A percentile compares a stretch with the other conserved stretches of the same genome.
Evolutionary conservation across 805 yeast genomes (phyloP).

Genomic region (Metschnikowia lunata): DNA sequence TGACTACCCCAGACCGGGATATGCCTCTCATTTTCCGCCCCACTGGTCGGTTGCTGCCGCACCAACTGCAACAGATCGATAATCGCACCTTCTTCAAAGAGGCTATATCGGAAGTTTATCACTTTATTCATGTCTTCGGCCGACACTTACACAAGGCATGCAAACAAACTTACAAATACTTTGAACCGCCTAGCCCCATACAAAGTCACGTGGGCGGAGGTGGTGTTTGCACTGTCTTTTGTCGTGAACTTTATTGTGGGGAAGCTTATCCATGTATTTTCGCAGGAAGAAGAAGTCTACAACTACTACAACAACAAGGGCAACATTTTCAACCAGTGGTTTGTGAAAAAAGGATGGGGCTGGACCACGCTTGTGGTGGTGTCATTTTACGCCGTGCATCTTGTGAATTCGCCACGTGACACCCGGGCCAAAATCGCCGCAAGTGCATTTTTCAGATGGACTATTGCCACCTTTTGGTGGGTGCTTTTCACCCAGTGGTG

Average conservation of each 20-base stretch:
- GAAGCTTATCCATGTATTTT: conserved; percentile 42
- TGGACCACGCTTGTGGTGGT: conserved; percentile 58
- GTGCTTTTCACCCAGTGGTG: conserved; percentile 80
- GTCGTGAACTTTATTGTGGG: conserved; percentile 45
- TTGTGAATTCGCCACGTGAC: not conserved
- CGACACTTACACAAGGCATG: not conserved
- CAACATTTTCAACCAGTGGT: conserved; percentile 63
- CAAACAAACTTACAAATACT: not conserved
- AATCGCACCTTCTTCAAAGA: not conserved
- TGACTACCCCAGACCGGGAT: too few species aligned
- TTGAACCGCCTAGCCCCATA: not conserved
- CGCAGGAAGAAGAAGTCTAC: conserved; percentile 44
- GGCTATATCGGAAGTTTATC: not conserved
- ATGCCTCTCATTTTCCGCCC: too few species aligned
- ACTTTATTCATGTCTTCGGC: conserved; percentile 3
- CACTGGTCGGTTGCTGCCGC: too few species aligned
- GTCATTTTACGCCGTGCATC: conserved; percentile 23
- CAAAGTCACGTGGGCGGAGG: conserved; percentile 21
- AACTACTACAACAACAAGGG: conserved; percentile 56
- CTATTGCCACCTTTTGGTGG: conserved; percentile 75
- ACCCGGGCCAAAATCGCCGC: conserved; percentile 1
- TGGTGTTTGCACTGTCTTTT: conserved; percentile 30
- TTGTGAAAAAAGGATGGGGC: conserved; percentile 90
- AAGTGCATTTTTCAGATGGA: conserved; percentile 40
- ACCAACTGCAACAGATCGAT: too few species aligned